Evolutionary conservation across 2,329 filamentous ascomycete species (phyloP).

Genomic region (Cladosporium sp.): DNA sequence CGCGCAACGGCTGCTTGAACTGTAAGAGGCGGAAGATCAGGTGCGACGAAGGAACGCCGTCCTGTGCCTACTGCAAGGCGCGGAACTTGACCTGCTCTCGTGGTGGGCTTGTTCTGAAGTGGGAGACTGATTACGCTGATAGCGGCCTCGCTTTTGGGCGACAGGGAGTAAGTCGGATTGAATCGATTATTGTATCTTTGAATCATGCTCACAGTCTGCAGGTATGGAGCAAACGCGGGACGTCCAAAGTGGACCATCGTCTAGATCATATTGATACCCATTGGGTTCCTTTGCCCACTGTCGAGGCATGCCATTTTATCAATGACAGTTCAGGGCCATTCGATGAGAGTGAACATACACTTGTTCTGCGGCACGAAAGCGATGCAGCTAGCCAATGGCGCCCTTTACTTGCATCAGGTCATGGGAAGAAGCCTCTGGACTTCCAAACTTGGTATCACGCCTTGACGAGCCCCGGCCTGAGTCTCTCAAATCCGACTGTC

Average conservation of each 20-base stretch:
- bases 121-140: constrained; percentile 35
- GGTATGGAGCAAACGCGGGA: constrained; percentile 12
- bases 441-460: constrained; percentile 1
- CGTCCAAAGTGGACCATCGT: constrained; percentile 13
- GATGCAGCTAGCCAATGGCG: constrained; percentile 1
- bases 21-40: constrained; percentile 39
- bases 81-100: constrained; percentile 34
- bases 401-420: not conserved
- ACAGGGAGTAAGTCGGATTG: constrained; percentile 35
- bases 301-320: constrained; percentile 22
- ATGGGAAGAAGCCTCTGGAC: not conserved
- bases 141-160: constrained; percentile 41
- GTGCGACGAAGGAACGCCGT: constrained; percentile 37
- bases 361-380: constrained; percentile 3
- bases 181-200: not conserved
- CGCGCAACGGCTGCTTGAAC: constrained; percentile 37
- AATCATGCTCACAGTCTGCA: not conserved
- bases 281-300: constrained; percentile 19
- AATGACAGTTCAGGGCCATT: constrained; percentile 18
- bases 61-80: constrained; percentile 34
- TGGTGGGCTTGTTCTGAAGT: constrained; percentile 21
- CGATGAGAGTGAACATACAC: constrained; percentile 4
- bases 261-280: constrained; percentile 12
- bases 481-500: constrained; percentile 25
- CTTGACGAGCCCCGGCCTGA: constrained; percentile 11